Percentiles rank a stretch among this genome's conserved stretches.
Conservation (phyloP, 306 rosid species). For the Hippophae gyantsensis region DNA sequence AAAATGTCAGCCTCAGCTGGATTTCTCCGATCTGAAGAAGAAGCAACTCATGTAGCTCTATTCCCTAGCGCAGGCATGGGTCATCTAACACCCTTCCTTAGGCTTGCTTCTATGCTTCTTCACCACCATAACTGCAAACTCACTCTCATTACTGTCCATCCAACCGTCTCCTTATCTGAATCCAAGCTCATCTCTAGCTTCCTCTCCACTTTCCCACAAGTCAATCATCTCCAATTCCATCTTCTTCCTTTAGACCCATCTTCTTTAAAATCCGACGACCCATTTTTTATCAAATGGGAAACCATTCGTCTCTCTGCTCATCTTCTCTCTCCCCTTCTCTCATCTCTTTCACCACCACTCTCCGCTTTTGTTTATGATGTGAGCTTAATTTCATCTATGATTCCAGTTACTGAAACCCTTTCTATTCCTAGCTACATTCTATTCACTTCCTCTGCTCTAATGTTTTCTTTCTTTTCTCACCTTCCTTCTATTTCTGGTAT, state of each 20-base stretch:
- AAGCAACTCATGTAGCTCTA: slow-evolving; percentile 32
- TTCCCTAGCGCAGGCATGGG: slow-evolving; percentile 57
- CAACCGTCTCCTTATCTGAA: slow-evolving; percentile 40
- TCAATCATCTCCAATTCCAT: slow-evolving; percentile 9
- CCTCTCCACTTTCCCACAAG: slow-evolving; percentile 32
- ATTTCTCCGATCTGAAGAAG: no score
- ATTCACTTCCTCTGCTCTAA: slow-evolving; percentile 33
- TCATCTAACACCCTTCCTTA: slow-evolving; percentile 39
- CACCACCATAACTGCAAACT: slow-evolving; percentile 25
- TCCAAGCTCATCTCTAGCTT: slow-evolving; percentile 35
- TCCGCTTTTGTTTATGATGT: slow-evolving; percentile 39
- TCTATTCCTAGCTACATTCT: slow-evolving; percentile 32
- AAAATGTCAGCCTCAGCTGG: no score
- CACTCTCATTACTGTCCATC: slow-evolving; percentile 37
- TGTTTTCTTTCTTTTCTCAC: slow-evolving; percentile 34
- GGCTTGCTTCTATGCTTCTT: slow-evolving; percentile 34
- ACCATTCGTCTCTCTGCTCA: slow-evolving; percentile 32
- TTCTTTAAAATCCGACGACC: slow-evolving; percentile 25
- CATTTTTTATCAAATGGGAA: slow-evolving; percentile 29
- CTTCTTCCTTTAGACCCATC: slow-evolving; percentile 18
- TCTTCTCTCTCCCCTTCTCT: slow-evolving; percentile 34
- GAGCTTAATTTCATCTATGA: slow-evolving; percentile 26
- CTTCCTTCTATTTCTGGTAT: slow-evolving; percentile 9
- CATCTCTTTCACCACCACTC: slow-evolving; percentile 37
- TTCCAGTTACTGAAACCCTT: slow-evolving; percentile 15